Evolutionary conservation across 2,329 filamentous ascomycete species (phyloP).

Genomic region (Karstenula rhodostoma): DNA sequence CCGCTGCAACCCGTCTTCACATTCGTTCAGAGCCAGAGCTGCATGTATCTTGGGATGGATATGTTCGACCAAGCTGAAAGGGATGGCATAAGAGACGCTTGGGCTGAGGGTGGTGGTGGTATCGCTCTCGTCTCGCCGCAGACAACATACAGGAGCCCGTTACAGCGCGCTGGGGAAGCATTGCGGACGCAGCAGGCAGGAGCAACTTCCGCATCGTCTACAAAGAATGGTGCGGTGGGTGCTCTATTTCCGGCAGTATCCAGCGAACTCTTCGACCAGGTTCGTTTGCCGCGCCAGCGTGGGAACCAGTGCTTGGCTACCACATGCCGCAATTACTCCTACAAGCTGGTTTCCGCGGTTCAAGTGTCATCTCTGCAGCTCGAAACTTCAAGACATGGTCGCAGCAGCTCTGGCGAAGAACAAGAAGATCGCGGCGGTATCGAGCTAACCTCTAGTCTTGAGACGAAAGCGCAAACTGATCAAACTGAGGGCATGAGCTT

Average conservation of each 20-base stretch:
- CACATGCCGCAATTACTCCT: conserved; percentile 47
- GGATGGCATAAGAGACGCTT: conserved; percentile 21
- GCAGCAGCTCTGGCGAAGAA: conserved; percentile 22
- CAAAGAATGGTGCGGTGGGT: conserved; percentile 1
- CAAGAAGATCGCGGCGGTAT: conserved; percentile 15
- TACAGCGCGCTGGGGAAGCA: conserved; percentile 42
- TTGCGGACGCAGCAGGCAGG: conserved; percentile 30
- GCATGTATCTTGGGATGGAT: conserved; percentile 38
- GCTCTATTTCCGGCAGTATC: not conserved
- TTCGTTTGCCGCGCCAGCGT: conserved; percentile 12
- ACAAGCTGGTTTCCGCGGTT: conserved; percentile 32
- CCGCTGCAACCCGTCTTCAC: conserved; percentile 55
- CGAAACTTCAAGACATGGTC: conserved; percentile 16
- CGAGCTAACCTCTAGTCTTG: conserved; percentile 22
- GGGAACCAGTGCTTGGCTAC: conserved; percentile 27
- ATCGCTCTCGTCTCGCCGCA: conserved; percentile 31
- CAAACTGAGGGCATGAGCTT: conserved; percentile 39
- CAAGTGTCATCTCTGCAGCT: conserved; percentile 17
- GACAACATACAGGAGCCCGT: conserved; percentile 41
- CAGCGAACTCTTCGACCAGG: conserved; percentile 8
- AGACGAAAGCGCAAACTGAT: conserved; percentile 16
- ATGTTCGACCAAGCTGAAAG: conserved; percentile 24
- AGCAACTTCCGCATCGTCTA: conserved; percentile 2
- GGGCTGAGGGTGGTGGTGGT: conserved; percentile 21
- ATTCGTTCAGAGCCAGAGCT: conserved; percentile 54